Evolutionary conservation across 768 basidiomycete genomes (phyloP).

Genomic region (Rhodotorula taiwanensis): DNA sequence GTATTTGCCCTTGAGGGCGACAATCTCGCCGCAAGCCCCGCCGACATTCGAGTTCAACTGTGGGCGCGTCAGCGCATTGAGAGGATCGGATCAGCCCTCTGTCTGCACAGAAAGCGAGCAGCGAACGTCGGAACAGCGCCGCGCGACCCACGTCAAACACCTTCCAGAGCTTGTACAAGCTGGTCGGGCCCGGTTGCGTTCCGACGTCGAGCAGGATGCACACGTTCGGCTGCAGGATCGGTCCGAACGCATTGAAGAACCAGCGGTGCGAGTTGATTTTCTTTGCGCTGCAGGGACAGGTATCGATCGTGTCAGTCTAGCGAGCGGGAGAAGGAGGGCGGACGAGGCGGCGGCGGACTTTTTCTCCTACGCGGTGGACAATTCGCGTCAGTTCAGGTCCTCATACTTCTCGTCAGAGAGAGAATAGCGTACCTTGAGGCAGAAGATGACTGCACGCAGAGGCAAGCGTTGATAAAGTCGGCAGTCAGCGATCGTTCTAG

Average conservation of each 20-base stretch:
- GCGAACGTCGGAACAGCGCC: neutral
- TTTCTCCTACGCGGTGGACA: constrained; percentile 8
- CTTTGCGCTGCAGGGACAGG: constrained; percentile 29
- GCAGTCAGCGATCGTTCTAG: too few species aligned
- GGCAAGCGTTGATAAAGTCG: too few species aligned
- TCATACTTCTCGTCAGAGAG: too few species aligned
- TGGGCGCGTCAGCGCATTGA: neutral
- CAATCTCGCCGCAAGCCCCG: constrained; percentile 80
- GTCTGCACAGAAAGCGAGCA: neutral
- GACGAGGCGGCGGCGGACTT: constrained; percentile 13
- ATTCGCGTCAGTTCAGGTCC: neutral
- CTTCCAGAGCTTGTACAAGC: constrained; percentile 90
- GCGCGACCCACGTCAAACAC: constrained; percentile 54
- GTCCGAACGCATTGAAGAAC: constrained; percentile 87
- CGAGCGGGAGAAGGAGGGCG: neutral
- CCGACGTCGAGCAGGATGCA: constrained; percentile 80
- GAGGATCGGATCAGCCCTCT: neutral
- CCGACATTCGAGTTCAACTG: constrained; percentile 20
- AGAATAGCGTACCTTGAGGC: constrained; percentile 1
- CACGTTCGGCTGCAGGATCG: constrained; percentile 81
- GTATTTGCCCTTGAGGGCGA: constrained; percentile 45
- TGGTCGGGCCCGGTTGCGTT: constrained; percentile 73
- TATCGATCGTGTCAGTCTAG: too few species aligned
- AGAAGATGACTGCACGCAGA: constrained; percentile 7
- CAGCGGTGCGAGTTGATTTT: constrained; percentile 64